Evolutionary conservation across 495 filamentous ascomycete genomes (phyloP).

Genomic region (Penicillium steckii): DNA sequence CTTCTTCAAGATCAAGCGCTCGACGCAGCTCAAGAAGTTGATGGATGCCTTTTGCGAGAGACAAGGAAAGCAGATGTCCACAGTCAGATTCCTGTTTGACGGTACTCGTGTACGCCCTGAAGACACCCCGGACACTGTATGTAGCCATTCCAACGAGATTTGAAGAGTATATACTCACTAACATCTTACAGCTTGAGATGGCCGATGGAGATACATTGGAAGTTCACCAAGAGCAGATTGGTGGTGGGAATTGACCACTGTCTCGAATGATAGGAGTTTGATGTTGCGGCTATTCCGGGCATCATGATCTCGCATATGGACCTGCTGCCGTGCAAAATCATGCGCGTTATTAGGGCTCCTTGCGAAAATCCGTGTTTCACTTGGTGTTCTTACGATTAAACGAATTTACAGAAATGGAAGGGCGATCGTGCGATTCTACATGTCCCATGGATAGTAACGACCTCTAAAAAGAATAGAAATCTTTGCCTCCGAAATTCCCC

Average conservation of each 20-base stretch:
- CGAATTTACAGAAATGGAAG: constrained; percentile 13
- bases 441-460: neutral
- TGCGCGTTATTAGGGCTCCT: too few relatives aligned
- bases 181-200: constrained; percentile 81
- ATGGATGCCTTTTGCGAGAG: constrained; percentile 99
- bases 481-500: neutral
- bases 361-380: neutral
- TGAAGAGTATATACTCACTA: neutral
- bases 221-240: constrained; percentile 98
- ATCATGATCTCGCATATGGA: neutral
- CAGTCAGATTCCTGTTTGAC: constrained; percentile 94
- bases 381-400: constrained; percentile 19
- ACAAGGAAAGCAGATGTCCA: constrained; percentile 81
- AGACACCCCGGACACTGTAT: constrained; percentile 89
- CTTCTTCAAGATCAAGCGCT: constrained; percentile 99
- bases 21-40: constrained; percentile 91
- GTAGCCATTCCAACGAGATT: constrained; percentile 32
- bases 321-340: neutral
- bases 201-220: constrained; percentile 94
- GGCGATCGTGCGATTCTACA: constrained; percentile 1
- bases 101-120: constrained; percentile 83
- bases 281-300: too few relatives aligned
- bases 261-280: neutral
- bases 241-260: constrained; percentile 48
- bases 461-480: neutral